These are phyloP conservation scores for Populus hybrid DNA, from an alignment of 441 rosid species.

Conservation along the genomic window DNA sequence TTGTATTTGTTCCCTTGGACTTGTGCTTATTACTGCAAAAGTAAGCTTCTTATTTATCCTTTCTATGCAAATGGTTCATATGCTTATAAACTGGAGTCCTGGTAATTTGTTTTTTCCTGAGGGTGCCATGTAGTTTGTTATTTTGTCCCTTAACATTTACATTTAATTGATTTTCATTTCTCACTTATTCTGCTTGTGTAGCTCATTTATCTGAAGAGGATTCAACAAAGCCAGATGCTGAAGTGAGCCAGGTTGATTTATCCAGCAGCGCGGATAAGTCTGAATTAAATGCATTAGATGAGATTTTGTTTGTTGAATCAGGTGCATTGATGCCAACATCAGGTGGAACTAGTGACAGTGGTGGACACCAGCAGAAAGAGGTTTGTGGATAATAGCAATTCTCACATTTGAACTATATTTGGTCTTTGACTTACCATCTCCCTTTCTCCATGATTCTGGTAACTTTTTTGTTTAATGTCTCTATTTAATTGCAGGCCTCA, in stretches of 20 bases:
- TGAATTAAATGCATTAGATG: constrained; percentile 64
- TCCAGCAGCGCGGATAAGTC: constrained; percentile 31
- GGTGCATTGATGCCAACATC: constrained; percentile 37
- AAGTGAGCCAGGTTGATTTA: constrained; percentile 30
- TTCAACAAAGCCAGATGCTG: constrained; percentile 40
- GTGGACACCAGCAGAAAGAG: constrained; percentile 52
- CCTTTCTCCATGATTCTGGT: constrained; percentile 1
- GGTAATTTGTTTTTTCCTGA: not conserved
- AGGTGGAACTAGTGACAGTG: constrained; percentile 31
- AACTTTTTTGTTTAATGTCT: constrained; percentile 23
- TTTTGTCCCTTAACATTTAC: constrained; percentile 15
- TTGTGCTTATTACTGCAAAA: not conserved
- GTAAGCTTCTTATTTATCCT: not conserved
- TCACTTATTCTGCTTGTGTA: constrained; percentile 23
- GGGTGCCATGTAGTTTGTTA: not conserved
- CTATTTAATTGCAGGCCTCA: constrained; percentile 58
- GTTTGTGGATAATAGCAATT: constrained; percentile 29
- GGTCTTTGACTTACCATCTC: constrained; percentile 4
- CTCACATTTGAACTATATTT: constrained; percentile 2
- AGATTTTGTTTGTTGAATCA: constrained; percentile 63
- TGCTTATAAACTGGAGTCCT: not conserved
- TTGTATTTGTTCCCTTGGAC: not conserved
- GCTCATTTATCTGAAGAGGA: constrained; percentile 48
- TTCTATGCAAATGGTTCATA: not conserved
- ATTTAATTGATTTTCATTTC: not conserved